Conservation (phyloP, 768 basidiomycete genomes). For the Termitomyces sp. region DNA sequence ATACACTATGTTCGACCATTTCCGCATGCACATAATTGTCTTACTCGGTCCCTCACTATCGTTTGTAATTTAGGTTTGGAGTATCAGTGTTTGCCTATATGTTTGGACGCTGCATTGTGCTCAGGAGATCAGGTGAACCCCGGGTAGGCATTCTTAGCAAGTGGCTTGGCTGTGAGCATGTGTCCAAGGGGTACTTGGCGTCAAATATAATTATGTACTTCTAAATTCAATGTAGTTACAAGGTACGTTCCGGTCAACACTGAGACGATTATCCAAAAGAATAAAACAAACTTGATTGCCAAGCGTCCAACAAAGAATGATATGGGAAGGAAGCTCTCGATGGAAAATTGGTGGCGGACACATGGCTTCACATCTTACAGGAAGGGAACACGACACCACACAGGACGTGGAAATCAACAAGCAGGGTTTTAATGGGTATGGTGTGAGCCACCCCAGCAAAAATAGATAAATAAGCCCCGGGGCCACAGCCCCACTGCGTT, state of each 20-base stretch:
- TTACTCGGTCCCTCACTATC: background rate
- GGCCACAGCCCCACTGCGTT: too few species aligned
- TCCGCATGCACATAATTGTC: conserved; percentile 9
- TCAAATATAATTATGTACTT: too few species aligned
- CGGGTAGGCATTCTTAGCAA: conserved; percentile 7
- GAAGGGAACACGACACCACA: too few species aligned
- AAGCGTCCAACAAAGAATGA: too few species aligned
- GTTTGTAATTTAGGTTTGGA: conserved; percentile 1
- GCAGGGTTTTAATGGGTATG: too few species aligned
- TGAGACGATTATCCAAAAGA: background rate
- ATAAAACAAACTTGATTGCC: too few species aligned
- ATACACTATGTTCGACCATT: background rate
- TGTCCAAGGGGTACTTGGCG: conserved; percentile 15
- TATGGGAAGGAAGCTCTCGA: too few species aligned
- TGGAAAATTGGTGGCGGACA: too few species aligned
- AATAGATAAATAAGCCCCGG: too few species aligned
- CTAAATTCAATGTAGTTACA: conserved; percentile 7
- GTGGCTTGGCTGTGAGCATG: conserved; percentile 14
- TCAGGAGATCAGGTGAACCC: conserved; percentile 1
- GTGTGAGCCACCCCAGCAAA: too few species aligned
- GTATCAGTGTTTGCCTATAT: background rate
- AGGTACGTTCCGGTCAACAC: conserved; percentile 1
- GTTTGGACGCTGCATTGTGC: background rate
- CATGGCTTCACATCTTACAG: too few species aligned
- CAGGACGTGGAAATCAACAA: too few species aligned